Percentiles rank a stretch among this genome's conserved stretches.
These are phyloP conservation scores for Fusarium pseudoanthophilum DNA, from an alignment of 2,329 filamentous ascomycete species.

Conservation along the genomic window DNA sequence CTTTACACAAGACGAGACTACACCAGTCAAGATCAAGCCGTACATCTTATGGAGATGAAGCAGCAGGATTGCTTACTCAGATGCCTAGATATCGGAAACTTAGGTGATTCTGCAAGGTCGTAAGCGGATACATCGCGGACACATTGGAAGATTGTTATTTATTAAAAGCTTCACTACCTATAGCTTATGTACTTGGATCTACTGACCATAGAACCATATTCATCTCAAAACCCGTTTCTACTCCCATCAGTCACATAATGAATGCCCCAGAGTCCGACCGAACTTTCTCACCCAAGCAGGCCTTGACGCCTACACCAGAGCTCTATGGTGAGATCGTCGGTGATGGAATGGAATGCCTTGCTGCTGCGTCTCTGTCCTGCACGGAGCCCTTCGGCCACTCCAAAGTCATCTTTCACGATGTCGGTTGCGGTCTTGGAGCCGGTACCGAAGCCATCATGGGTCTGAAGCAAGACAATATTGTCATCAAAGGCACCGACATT, in stretches of 20 bases:
- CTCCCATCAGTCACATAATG: background rate
- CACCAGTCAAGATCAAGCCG: too few relatives aligned
- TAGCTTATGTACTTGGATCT: too few relatives aligned
- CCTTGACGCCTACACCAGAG: slow-evolving; percentile 5
- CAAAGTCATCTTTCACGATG: background rate
- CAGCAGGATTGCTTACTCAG: background rate
- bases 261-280: background rate
- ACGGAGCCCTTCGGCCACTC: rapidly evolving
- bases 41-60: background rate
- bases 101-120: too few relatives aligned
- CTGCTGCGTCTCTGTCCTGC: background rate
- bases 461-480: rapidly evolving
- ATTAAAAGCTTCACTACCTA: too few relatives aligned
- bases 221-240: too few relatives aligned
- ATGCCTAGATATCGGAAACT: background rate
- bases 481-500: slow-evolving; percentile 8
- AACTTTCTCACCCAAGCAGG: background rate
- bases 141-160: rapidly evolving
- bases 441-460: background rate
- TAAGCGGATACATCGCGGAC: background rate
- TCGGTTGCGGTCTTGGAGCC: slow-evolving; percentile 7
- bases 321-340: slow-evolving; percentile 6
- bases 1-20: too few relatives aligned
- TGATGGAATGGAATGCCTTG: slow-evolving; percentile 4
- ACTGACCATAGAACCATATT: too few relatives aligned